Evolutionary conservation across 2,329 filamentous ascomycete genomes (phyloP).

Genomic region (Colletotrichum theobromicola): DNA sequence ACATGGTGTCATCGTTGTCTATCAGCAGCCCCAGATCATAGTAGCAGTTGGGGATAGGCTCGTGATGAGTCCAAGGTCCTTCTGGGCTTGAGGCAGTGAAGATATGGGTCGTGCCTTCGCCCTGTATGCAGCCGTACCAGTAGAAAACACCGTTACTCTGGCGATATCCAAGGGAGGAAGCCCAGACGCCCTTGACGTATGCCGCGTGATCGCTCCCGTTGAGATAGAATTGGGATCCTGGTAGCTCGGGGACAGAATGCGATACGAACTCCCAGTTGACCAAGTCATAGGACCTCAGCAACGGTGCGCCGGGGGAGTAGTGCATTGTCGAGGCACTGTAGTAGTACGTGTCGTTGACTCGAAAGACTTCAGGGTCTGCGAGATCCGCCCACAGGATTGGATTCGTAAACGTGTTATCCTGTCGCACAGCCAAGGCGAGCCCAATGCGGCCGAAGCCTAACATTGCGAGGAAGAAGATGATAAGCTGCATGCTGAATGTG

Average conservation of each 20-base stretch:
- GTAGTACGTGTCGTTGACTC: conserved; percentile 50
- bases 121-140: conserved; percentile 9
- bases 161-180: conserved; percentile 52
- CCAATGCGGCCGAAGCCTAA: background rate
- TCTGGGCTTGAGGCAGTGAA: conserved; percentile 25
- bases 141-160: conserved; percentile 17
- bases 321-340: conserved; percentile 59
- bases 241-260: conserved; percentile 43
- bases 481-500: background rate
- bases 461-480: background rate
- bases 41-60: conserved; percentile 37
- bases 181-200: conserved; percentile 62
- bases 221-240: conserved; percentile 47
- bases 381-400: conserved; percentile 56
- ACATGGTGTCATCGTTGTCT: conserved; percentile 53
- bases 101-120: conserved; percentile 16
- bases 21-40: conserved; percentile 53
- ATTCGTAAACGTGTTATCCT: conserved; percentile 41
- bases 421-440: background rate
- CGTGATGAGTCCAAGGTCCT: background rate
- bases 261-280: conserved; percentile 49
- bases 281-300: conserved; percentile 57
- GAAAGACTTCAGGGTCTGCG: conserved; percentile 55
- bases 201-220: conserved; percentile 39
- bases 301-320: conserved; percentile 57